Percentiles rank a stretch among this genome's conserved stretches.
Conservation (phyloP, 495 filamentous ascomycete genomes). For the Tuber indicum region DNA sequence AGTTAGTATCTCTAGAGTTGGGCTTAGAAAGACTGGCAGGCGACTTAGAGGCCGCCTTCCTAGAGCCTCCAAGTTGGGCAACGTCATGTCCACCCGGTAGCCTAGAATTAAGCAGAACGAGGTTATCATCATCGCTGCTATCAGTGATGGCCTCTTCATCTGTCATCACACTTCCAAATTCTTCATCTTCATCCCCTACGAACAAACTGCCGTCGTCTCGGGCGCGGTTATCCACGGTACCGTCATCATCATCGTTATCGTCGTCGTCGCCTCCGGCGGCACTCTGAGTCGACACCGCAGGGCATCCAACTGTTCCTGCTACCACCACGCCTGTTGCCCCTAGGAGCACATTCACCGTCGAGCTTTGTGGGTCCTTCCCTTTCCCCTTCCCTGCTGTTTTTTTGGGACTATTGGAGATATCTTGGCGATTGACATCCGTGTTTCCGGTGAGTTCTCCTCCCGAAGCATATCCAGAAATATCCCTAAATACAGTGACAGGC, state of each 20-base stretch:
- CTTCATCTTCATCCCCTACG: conserved; percentile 31
- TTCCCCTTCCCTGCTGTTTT: conserved; percentile 15
- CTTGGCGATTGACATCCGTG: conserved; percentile 23
- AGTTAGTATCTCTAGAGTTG: conserved; percentile 25
- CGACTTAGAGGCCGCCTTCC: conserved; percentile 22
- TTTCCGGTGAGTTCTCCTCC: conserved; percentile 28
- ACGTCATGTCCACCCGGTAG: conserved; percentile 31
- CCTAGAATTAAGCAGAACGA: conserved; percentile 38
- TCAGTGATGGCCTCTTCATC: conserved; percentile 36
- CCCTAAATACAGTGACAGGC: conserved; percentile 35
- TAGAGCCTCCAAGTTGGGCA: conserved; percentile 12
- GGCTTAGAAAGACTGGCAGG: conserved; percentile 18
- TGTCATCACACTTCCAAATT: conserved; percentile 27
- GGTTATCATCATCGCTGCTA: conserved; percentile 39
- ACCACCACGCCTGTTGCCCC: conserved; percentile 29
- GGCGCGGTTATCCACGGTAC: background rate
- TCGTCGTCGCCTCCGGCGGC: background rate
- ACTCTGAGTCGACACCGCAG: conserved; percentile 10
- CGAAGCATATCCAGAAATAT: conserved; percentile 26
- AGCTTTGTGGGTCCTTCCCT: conserved; percentile 14
- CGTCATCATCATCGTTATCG: background rate
- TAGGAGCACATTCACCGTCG: conserved; percentile 33
- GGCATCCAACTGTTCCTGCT: conserved; percentile 30
- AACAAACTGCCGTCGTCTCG: conserved; percentile 9
- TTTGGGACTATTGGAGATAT: conserved; percentile 28